Evolutionary conservation across 441 rosid genomes (phyloP), one percentile per base, ranked within the genome.

Genomic region (Hura crepitans): DNA sequence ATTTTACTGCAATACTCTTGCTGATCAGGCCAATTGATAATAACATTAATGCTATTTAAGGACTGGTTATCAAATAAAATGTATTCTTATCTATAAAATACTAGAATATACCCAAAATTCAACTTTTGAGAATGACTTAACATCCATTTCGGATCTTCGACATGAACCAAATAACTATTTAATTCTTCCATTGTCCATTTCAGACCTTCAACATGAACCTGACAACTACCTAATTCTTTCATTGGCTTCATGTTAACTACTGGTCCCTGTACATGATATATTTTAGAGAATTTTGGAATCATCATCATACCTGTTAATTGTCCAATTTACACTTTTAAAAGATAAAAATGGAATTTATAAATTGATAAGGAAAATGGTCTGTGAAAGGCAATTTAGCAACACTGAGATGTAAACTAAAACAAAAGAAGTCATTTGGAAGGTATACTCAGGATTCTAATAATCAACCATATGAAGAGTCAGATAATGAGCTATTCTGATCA

Each of bases 381-480:
- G n/a, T n/a, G n/a, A n/a, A n/a, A n/a, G n/a, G n/a, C n/a, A n/a
- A n/a, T n/a, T n/a, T n/a, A n/a, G n/a, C n/a, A n/a, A n/a, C n/a
- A n/a, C n/a, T n/a, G n/a, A 62, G n/a, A 42, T 20, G 9, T 22
- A 12, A 27, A 5, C 11, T 10, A 27, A 23, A 28, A 2, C 13
- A 17, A 39, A 53, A 64, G 31, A 39, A 45, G 28, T 18, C 25
- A 42, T 13, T 27, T 17, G 42, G 37, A 35, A n/a, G 8, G 30
- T 30, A 62, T 62, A 30, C 22, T 31, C 63, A 68, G 28, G 33
- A 54, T 56, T 27, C 55, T 55, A 22, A 65, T 37, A 56, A 65
- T n/a, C n/a, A n/a, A n/a, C n/a, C n/a, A n/a, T n/a, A n/a, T n/a
- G n/a, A n/a, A n/a, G n/a, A n/a, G n/a, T n/a, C n/a, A n/a, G n/a